Evolutionary conservation across 129 eudicot genomes (phyloP).

Genomic region (Tagetes erecta): DNA sequence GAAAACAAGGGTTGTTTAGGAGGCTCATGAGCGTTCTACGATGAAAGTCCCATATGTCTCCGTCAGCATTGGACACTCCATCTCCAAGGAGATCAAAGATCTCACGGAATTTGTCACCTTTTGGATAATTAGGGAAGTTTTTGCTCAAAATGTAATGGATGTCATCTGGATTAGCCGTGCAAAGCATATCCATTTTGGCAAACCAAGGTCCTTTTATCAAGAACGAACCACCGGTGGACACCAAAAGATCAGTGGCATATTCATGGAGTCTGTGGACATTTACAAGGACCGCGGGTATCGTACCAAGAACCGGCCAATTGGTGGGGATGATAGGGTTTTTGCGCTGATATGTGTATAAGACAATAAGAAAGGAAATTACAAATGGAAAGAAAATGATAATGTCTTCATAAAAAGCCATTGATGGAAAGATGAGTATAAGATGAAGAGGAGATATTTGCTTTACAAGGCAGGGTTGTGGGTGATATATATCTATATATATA

Average conservation of each 20-base stretch:
- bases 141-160: constrained; percentile 39
- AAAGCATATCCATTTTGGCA: constrained; percentile 31
- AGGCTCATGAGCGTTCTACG: no score
- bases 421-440: not conserved
- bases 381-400: not conserved
- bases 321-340: not conserved
- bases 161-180: constrained; percentile 43
- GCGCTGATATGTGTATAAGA: not conserved
- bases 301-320: constrained; percentile 21
- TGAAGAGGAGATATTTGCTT: not conserved
- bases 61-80: no score
- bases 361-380: not conserved
- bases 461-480: no score
- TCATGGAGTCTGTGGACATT: constrained; percentile 38
- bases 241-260: constrained; percentile 11
- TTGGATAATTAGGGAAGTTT: no score
- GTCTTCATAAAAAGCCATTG: not conserved
- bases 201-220: constrained; percentile 43
- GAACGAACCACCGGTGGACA: constrained; percentile 15
- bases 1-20: no score
- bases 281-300: constrained; percentile 28
- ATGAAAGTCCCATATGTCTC: no score
- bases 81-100: no score
- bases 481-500: no score
- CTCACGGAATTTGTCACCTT: no score